Conservation (phyloP, 139 green algal genomes). For the Volvox africanus region DNA sequence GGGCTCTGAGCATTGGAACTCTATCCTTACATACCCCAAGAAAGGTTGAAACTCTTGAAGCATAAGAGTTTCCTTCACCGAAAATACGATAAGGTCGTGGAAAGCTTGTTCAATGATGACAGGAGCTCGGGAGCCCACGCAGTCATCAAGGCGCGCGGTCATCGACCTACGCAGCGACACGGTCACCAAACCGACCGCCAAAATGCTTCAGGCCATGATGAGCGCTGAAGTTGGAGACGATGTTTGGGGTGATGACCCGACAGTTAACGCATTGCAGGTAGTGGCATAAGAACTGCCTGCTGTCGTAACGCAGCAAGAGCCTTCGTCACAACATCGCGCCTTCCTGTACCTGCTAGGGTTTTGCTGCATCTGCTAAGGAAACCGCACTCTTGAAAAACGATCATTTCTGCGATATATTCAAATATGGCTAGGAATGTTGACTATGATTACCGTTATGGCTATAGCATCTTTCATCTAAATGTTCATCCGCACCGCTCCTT, state of each 20-base stretch:
- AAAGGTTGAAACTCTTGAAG: neutral
- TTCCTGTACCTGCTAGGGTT: no score
- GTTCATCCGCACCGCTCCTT: no score
- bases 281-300: no score
- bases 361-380: no score
- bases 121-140: neutral
- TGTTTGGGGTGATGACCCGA: constrained; percentile 84
- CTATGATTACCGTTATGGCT: no score
- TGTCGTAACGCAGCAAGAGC: no score
- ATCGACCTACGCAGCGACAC: constrained; percentile 80
- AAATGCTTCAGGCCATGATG: constrained; percentile 75
- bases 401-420: no score
- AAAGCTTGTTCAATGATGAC: neutral
- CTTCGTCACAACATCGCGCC: no score
- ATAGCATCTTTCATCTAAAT: no score
- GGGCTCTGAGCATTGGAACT: neutral
- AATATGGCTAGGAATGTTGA: no score
- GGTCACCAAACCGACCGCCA: constrained; percentile 75
- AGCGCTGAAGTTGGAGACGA: constrained; percentile 81
- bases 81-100: neutral
- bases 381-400: no score
- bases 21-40: neutral
- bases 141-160: neutral
- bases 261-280: constrained; percentile 73
- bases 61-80: neutral